Base-by-base conservation (phyloP, 495 filamentous ascomycete species). In the Talaromyces thailandensis region DNA sequence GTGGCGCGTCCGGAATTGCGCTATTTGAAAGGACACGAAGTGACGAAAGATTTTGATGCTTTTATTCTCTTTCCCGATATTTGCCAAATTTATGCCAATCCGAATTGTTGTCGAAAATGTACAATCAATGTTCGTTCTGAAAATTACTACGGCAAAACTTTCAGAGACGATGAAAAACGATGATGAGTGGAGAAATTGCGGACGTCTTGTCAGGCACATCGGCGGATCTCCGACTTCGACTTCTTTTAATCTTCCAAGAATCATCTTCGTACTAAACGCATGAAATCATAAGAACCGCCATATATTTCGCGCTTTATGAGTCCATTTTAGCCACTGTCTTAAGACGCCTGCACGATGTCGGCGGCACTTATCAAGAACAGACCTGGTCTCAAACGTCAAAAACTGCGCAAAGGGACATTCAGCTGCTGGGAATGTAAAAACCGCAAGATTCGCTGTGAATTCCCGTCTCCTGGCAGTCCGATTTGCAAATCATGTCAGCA, bases 381-480 rank as follows among this genome's bases (percentile, higher is more conserved):
- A 6, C 21, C 57, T 21, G 45, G 8, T 14, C 57, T 62, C 52
- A 67, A 67, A 64, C 62, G 64, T 18, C 70, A 71, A 16, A 74
- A 71, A 58, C 4, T 75, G 2, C 71, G 73, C 14, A 73, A 75
- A 57, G 74, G 74, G 55, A 75, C 74, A 7, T 65, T 64, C 25
- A 74, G 72, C 50, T 77, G 73, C 65, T 75, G 73, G 72, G 72
- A 73, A 50, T 77, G 75, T 64, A 76, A 72, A 45, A 66, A 68
- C 24, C 72, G 75, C 51, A 77, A 77, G 60, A 72, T 65, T n/a
- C 65, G 66, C 7, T 75, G 70, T 56, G 66, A 67, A 26, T 73
- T 77, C 55, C 65, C 61, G 35, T 16, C 62, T 0, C 52, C 37
- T 2, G 65, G 70, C 4, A 66, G 71, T 26, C 40, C 67, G 14